Evolutionary conservation across 805 yeast genomes (phyloP), one percentile per base, ranked within the genome.

Genomic region (Yamadazyma nakazawae): DNA sequence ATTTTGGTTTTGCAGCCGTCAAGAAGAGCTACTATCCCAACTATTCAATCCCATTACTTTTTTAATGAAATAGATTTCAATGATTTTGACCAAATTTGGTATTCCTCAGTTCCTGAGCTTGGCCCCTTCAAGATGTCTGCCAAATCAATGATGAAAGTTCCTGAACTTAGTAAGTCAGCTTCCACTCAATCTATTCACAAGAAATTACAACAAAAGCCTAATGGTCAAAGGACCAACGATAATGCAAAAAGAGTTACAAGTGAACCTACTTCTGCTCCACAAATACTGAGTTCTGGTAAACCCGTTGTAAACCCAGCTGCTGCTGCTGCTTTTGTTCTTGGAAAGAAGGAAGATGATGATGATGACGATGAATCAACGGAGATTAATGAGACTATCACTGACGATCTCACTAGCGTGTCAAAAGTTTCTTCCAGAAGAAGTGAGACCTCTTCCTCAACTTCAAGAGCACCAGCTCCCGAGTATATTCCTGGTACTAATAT

Each of bases 91-190:
- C 66, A 67, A 42, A 77, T 92, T 11, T 91, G 97, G 97, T 74
- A 76, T 37, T 59, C 71, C 1, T 70, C 73, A 16, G 82, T 85
- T 2, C 94, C 94, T 0, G 83, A 76, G 53, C 62, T 84, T 17
- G 80, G 84, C 1, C 89, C 92, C 0, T 87, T 84, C 58, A 85
- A 84, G 49, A 74, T 87, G 64, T 78, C 78, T 43, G 94, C 94
- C 0, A 81, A 82, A 57, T 79, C 92, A 1, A 86, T 87, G 94
- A 78, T 82, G 67, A 84, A 87, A 31, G 72, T 85, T 34, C 90
- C 92, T 0, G 64, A 66, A 37, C 40, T 61, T 24, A 38, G 42
- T 17, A 48, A 50, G 32, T 49, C 52, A n/a, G 21, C 46, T 11
- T 49, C 53, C 13, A 25, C 49, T 10, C 55, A 52, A 36, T 43